These are phyloP conservation scores for Eimeria acervulina DNA, from an alignment of 169 alveolate species.

Conservation along the genomic window DNA sequence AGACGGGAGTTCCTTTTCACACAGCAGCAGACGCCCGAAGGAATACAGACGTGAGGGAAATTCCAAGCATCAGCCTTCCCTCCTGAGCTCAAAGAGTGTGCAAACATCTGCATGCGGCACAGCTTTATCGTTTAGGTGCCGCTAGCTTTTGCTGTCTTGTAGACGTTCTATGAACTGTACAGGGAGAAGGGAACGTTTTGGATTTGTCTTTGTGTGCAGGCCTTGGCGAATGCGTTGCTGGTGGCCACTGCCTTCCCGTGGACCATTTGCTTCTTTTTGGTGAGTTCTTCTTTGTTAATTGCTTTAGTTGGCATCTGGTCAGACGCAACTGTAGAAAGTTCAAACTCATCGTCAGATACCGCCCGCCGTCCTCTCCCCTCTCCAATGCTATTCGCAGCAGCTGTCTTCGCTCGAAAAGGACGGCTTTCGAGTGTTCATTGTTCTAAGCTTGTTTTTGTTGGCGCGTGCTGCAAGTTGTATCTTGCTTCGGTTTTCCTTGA, in stretches of 20 bases:
- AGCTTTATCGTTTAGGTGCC: not conserved
- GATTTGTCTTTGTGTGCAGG: constrained; percentile 79
- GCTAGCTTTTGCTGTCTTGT: not conserved
- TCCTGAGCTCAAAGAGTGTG: not conserved
- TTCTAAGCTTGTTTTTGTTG: not conserved
- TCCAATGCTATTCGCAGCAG: not conserved
- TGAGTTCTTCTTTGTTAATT: not conserved
- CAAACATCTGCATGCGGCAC: not conserved
- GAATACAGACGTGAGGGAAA: constrained; percentile 79
- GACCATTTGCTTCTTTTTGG: constrained; percentile 86
- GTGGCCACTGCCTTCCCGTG: constrained; percentile 92
- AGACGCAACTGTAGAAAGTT: not conserved
- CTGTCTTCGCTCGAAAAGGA: not conserved
- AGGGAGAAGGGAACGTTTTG: constrained; percentile 84
- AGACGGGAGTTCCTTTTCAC: constrained; percentile 55
- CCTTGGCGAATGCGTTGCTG: constrained; percentile 91
- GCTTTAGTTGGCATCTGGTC: not conserved
- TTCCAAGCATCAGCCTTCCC: not conserved
- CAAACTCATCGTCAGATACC: not conserved
- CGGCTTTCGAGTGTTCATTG: not conserved
- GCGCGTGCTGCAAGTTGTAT: too few relatives aligned
- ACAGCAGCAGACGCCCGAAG: constrained; percentile 7
- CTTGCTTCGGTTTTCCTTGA: constrained; percentile 69
- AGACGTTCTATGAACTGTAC: not conserved
- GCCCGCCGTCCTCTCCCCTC: not conserved